Base-by-base conservation (phyloP, 106 monocot species). In the Xerophyta viscosa region DNA sequence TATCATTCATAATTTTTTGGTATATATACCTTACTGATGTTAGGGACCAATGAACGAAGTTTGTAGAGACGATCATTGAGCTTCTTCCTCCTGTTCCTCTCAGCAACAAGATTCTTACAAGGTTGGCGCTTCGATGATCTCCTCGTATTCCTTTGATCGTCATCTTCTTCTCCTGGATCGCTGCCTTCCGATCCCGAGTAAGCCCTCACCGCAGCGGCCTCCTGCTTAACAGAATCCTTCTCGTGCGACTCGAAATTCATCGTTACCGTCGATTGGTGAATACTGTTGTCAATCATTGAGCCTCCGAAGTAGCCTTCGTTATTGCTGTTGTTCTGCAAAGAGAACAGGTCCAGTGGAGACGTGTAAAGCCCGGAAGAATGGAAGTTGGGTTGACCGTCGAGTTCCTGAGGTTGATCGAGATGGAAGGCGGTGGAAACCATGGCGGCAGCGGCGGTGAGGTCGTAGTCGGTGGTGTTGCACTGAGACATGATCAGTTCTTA, bases 21-120 rank as follows among this genome's bases (percentile, higher is more conserved):
- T n/a, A n/a, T n/a, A n/a, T n/a, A n/a, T 37, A 81, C 93, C 93
- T 94, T 94, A 31, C 75, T 79, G 53, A 96, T 96, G 46, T 89
- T 89, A 1, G 96, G 96, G 29, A 96, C 96, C 30, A 96, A 56
- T 2, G 96, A 66, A 5, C 96, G 69, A 0, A 96, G 71, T 1
- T 52, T 50, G 18, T 66, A 89, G 15, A 96, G 89, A 28, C 85
- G 60, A 27, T 79, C 89, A 52, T 96, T 96, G 20, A 96, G 88
- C 70, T 96, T 96, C 85, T 96, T 89, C 70, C 96, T 70, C 47
- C 96, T 56, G 67, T 39, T 78, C 66, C 96, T 72, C 68, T 96
- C 96, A 0, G 96, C 96, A 17, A 73, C 29, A 2, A 96, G 71
- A 44, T 96, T 96, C 84, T 96, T 96, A 4, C 75, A 78, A 1